Evolutionary conservation across 2,329 filamentous ascomycete genomes (phyloP).

Genomic region (Lachnellula willkommii): DNA sequence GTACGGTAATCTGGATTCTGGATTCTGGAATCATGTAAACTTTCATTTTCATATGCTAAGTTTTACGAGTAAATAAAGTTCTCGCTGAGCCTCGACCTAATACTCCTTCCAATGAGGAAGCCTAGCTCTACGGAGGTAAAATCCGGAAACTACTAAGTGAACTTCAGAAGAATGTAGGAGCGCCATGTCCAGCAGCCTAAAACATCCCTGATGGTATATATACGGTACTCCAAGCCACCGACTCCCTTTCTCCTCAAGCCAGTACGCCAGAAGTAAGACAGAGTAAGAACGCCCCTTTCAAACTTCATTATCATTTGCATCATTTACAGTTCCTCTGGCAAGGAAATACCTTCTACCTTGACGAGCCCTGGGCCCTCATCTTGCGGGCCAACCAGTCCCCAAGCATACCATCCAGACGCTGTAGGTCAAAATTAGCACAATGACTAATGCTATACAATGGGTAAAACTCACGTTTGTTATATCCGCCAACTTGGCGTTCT

Average conservation of each 20-base stretch:
- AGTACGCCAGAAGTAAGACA: slow-evolving; percentile 12
- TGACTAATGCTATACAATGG: background rate
- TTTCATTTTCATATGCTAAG: background rate
- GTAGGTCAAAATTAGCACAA: slow-evolving; percentile 18
- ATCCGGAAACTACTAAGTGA: background rate
- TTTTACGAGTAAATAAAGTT: background rate
- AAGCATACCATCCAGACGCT: slow-evolving; percentile 82
- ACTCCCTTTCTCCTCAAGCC: slow-evolving; percentile 10
- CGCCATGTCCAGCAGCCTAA: background rate
- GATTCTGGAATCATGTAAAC: background rate
- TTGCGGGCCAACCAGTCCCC: slow-evolving; percentile 73
- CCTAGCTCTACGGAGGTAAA: background rate
- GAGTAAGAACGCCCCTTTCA: slow-evolving; percentile 9
- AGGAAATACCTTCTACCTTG: slow-evolving; percentile 16
- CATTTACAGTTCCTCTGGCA: slow-evolving; percentile 21
- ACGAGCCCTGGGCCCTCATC: slow-evolving; percentile 42
- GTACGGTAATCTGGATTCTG: background rate
- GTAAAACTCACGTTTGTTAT: slow-evolving; percentile 64
- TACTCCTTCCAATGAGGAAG: background rate
- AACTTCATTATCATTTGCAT: slow-evolving; percentile 25
- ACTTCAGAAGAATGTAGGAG: background rate
- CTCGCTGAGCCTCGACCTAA: background rate
- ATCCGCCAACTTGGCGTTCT: slow-evolving; percentile 78
- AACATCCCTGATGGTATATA: slow-evolving; percentile 22
- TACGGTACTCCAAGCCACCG: slow-evolving; percentile 6